phyloP scores from a whole-genome alignment of 2,329 filamentous ascomycete genomes.

The Didymella sp. region DNA sequence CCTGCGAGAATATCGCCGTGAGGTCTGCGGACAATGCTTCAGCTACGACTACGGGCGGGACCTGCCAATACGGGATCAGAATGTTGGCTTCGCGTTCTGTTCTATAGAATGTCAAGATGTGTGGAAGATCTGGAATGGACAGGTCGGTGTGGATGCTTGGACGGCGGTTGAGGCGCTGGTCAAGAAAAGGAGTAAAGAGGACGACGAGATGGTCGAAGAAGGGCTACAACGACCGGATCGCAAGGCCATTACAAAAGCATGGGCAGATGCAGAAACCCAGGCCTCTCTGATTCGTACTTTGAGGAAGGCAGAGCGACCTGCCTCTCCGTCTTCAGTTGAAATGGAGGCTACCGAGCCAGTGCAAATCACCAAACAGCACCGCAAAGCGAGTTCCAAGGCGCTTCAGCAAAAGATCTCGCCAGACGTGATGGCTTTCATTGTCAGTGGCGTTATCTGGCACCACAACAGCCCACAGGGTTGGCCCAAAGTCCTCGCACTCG shows the following conservation, averaged over 20 bases:
- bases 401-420: slow-evolving; percentile 39
- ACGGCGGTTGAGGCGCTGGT: slow-evolving; percentile 44
- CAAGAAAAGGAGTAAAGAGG: slow-evolving; percentile 41
- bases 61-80: slow-evolving; percentile 48
- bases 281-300: slow-evolving; percentile 39
- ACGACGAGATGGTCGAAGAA: slow-evolving; percentile 44
- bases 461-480: slow-evolving; percentile 41
- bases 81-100: slow-evolving; percentile 55
- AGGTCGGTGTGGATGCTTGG: slow-evolving; percentile 45
- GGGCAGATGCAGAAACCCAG: slow-evolving; percentile 33
- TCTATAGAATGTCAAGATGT: slow-evolving; percentile 41
- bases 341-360: slow-evolving; percentile 3
- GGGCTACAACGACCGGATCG: slow-evolving; percentile 36
- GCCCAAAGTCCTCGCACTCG: slow-evolving; percentile 48
- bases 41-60: slow-evolving; percentile 54
- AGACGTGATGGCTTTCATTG: slow-evolving; percentile 53
- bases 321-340: not conserved
- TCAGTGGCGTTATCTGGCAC: slow-evolving; percentile 50
- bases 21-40: slow-evolving; percentile 59
- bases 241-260: slow-evolving; percentile 39
- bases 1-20: slow-evolving; percentile 55
- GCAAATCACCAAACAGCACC: slow-evolving; percentile 43
- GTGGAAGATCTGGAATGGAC: slow-evolving; percentile 45
- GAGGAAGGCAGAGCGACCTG: slow-evolving; percentile 21
- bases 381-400: slow-evolving; percentile 42